Base-by-base conservation (phyloP, 805 yeast species). In the Sungouiozyma ichnusensis region DNA sequence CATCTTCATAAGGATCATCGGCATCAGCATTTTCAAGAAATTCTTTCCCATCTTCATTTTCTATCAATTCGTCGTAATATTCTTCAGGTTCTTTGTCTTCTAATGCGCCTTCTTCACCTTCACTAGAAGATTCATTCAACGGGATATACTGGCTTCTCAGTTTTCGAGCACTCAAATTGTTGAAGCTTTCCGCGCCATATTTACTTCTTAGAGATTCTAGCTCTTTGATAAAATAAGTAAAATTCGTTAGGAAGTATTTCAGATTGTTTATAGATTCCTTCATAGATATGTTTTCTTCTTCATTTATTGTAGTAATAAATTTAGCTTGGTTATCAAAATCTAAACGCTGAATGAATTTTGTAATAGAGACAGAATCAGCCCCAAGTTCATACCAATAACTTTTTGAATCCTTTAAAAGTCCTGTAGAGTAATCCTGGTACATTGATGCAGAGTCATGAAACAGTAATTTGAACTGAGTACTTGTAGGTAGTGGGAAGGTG, bases 181-280 rank as follows among this genome's bases (percentile, higher is more conserved):
- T 24, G 11, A 24, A 24, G 29, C 29, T 24, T 11, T 37, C 42
- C 4, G 41, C 44, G 8, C 27, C 41, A 16, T 47, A 41, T 13
- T 45, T 43, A 14, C 35, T 40, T 14, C 48, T 49, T 16, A 86
- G 68, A 45, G 70, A 67, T 62, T 80, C 85, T 57, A 69, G 84
- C 53, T 78, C 84, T n/a, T 64, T 49, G 49, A 85, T 68, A 20
- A 86, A 64, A 36, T 45, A 44, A 16, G 46, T 46, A 40, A 57
- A 37, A n/a, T 49, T 49, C 7, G 43, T 24, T 27, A 58, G 38
- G 27, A 48, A 56, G 1, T 53, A 52, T 34, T 45, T 49, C 24
- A 58, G 32, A 14, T 39, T 40, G 16, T 41, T 38, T 15, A 58
- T 36, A 35, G 54, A 47, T 35, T 47, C 46, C 35, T 54, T 51